Percentiles rank a stretch among this genome's conserved stretches.
phyloP scores from a whole-genome alignment of 768 basidiomycete species.

The Scleroderma bovista region DNA sequence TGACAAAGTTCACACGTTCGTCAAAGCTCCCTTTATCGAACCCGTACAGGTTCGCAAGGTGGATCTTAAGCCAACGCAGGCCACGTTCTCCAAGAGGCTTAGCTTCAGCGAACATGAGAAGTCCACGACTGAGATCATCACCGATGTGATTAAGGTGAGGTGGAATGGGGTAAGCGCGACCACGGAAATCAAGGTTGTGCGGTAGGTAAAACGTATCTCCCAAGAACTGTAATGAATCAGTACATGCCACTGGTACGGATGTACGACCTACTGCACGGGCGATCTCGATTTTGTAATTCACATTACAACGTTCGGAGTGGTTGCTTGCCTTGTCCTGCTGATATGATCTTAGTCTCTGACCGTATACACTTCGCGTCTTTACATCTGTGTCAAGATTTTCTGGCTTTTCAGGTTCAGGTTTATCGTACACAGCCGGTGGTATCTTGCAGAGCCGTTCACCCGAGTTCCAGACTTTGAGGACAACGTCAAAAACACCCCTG shows the following conservation, averaged over 20 bases:
- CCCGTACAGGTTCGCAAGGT: slow-evolving; percentile 88
- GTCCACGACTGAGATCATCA: slow-evolving; percentile 85
- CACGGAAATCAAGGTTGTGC: slow-evolving; percentile 96
- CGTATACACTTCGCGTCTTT: slow-evolving; percentile 49
- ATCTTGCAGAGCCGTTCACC: slow-evolving; percentile 80
- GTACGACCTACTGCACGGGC: slow-evolving; percentile 68
- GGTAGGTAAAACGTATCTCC: slow-evolving; percentile 87
- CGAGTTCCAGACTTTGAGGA: slow-evolving; percentile 80
- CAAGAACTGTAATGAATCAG: slow-evolving; percentile 53
- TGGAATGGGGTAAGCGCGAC: slow-evolving; percentile 94
- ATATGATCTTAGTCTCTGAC: slow-evolving; percentile 50
- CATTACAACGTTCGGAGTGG: slow-evolving; percentile 86
- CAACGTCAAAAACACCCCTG: slow-evolving; percentile 65
- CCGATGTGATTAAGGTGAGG: slow-evolving; percentile 95
- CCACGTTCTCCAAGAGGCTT: slow-evolving; percentile 81
- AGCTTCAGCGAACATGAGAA: slow-evolving; percentile 76
- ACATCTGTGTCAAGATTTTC: slow-evolving; percentile 44
- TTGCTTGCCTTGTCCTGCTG: slow-evolving; percentile 65
- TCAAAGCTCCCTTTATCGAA: slow-evolving; percentile 94
- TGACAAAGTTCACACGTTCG: slow-evolving; percentile 79
- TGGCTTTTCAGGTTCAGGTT: slow-evolving; percentile 54
- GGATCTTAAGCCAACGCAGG: slow-evolving; percentile 92
- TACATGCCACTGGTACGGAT: background rate
- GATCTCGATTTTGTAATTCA: slow-evolving; percentile 97
- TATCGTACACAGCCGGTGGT: slow-evolving; percentile 65